These are phyloP conservation scores for Fonsecaea nubica DNA, from an alignment of 2,329 filamentous ascomycete genomes.

Conservation along the genomic window DNA sequence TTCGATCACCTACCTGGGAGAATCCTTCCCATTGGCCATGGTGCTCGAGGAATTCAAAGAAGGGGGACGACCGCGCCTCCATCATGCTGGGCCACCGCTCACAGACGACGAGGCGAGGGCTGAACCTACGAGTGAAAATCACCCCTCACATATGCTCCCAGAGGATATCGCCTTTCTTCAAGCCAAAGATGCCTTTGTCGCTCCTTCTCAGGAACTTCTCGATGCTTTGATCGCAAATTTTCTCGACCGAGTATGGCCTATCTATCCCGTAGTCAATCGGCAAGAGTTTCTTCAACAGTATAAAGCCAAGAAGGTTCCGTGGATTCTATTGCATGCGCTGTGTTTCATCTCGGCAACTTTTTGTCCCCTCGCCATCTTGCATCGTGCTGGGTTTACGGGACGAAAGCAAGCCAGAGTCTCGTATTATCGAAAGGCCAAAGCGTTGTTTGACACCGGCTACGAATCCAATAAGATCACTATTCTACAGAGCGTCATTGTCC, in stretches of 20 bases:
- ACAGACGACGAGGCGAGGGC: slow-evolving; percentile 15
- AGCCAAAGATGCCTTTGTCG: slow-evolving; percentile 21
- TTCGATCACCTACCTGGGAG: slow-evolving; percentile 22
- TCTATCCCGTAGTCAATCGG: slow-evolving; percentile 22
- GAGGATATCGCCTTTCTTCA: slow-evolving; percentile 21
- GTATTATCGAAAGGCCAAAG: slow-evolving; percentile 22
- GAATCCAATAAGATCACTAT: slow-evolving; percentile 25
- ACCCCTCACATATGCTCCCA: slow-evolving; percentile 20
- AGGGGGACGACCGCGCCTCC: slow-evolving; percentile 20
- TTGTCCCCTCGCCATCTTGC: slow-evolving; percentile 17
- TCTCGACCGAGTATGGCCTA: slow-evolving; percentile 21
- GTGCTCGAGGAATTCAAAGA: slow-evolving; percentile 23
- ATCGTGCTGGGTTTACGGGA: slow-evolving; percentile 21
- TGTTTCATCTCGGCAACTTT: slow-evolving; percentile 23
- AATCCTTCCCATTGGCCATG: slow-evolving; percentile 24
- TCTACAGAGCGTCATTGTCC: slow-evolving; percentile 21
- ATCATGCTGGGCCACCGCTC: slow-evolving; percentile 23
- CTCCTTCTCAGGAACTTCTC: slow-evolving; percentile 15
- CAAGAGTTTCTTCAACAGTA: slow-evolving; percentile 23
- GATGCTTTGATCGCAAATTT: slow-evolving; percentile 20
- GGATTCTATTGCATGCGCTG: slow-evolving; percentile 21
- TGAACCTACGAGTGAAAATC: slow-evolving; percentile 21
- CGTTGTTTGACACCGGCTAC: slow-evolving; percentile 22
- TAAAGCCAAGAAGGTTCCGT: slow-evolving; percentile 23
- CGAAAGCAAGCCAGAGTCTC: slow-evolving; percentile 20